Evolutionary conservation across 306 rosid species (phyloP).

Genomic region (Parietaria judaica): DNA sequence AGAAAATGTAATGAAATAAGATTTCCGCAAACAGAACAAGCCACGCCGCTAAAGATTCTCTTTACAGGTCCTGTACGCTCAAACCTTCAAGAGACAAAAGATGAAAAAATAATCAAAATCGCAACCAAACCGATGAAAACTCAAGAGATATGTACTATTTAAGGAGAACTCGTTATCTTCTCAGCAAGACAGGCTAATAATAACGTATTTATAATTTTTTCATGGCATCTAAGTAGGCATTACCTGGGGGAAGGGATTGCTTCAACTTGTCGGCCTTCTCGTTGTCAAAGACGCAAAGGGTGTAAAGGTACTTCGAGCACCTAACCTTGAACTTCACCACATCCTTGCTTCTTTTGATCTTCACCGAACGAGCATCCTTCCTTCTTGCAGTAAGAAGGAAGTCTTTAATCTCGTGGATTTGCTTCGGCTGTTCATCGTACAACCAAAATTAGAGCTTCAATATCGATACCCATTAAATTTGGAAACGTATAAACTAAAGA

Average conservation of each 20-base stretch:
- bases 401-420: conserved; percentile 86
- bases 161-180: neutral
- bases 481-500: too few species aligned
- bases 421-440: conserved; percentile 52
- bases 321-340: conserved; percentile 87
- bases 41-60: neutral
- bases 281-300: conserved; percentile 62
- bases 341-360: conserved; percentile 72
- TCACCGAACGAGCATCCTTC: conserved; percentile 80
- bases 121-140: neutral
- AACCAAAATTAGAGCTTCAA: neutral
- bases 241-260: conserved; percentile 94
- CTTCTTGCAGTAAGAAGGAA: conserved; percentile 86
- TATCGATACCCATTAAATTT: neutral
- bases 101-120: neutral
- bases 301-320: conserved; percentile 89
- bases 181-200: too few species aligned
- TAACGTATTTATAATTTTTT: too few species aligned
- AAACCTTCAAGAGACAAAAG: conserved; percentile 40
- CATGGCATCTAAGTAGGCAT: neutral
- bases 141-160: neutral
- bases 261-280: conserved; percentile 89
- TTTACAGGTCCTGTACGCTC: conserved; percentile 78
- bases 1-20: neutral
- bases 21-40: neutral